Percentiles rank a stretch among this genome's conserved stretches.
Evolutionary conservation across 2,329 filamentous ascomycete genomes (phyloP).

Genomic region (Curvularia sp.): DNA sequence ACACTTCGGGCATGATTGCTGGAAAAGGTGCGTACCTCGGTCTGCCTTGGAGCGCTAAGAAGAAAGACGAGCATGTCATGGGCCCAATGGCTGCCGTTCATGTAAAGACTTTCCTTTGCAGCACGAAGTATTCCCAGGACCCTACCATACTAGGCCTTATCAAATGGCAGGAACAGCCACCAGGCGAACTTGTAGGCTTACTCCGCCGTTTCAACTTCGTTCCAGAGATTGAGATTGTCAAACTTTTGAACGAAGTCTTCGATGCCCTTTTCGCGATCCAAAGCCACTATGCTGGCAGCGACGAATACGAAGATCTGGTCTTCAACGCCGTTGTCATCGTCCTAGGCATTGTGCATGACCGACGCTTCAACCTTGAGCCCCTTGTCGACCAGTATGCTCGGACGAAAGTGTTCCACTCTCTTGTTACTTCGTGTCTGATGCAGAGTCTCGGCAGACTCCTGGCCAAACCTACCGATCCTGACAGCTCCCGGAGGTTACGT

Average conservation of each 20-base stretch:
- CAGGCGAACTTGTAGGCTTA: conserved; percentile 74
- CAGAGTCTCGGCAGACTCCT: conserved; percentile 85
- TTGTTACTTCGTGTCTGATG: conserved; percentile 86
- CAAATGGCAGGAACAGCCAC: conserved; percentile 80
- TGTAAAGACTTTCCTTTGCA: conserved; percentile 87
- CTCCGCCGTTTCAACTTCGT: conserved; percentile 89
- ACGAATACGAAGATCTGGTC: conserved; percentile 90
- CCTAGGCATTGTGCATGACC: conserved; percentile 90
- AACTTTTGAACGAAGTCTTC: conserved; percentile 86
- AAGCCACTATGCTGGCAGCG: conserved; percentile 87
- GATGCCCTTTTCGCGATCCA: conserved; percentile 90
- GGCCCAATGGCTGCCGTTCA: conserved; percentile 81
- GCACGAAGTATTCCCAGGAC: conserved; percentile 93
- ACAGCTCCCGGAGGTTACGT: conserved; percentile 82
- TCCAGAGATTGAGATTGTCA: conserved; percentile 96
- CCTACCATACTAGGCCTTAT: conserved; percentile 82
- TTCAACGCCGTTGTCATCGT: conserved; percentile 91
- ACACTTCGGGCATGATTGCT: conserved; percentile 74
- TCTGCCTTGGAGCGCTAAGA: conserved; percentile 80
- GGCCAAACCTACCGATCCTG: conserved; percentile 80
- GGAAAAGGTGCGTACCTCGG: conserved; percentile 88
- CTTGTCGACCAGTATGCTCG: conserved; percentile 92
- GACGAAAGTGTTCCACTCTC: conserved; percentile 88
- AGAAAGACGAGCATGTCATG: conserved; percentile 74
- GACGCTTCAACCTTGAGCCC: conserved; percentile 88